Base-by-base conservation (phyloP, 1,284 basidiomycete species). In the Cryptococcus hybrid region DNA sequence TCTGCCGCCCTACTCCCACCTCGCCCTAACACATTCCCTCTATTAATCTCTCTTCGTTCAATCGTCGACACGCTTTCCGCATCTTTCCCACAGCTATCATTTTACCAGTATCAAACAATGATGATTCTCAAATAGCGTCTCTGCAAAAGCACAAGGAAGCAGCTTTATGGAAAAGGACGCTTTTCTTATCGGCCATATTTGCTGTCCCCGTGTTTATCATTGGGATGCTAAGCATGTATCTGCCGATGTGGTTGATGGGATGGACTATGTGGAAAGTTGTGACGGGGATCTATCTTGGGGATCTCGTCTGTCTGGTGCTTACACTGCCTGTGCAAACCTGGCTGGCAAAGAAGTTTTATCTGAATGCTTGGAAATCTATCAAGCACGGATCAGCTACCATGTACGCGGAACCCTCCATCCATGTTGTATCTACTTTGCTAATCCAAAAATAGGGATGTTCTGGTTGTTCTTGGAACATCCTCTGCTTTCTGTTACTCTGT, bases 301-400 rank as follows among this genome's bases (percentile, higher is more conserved):
- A 99, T 74, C 57, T 95, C 24, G 75, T 93, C n/a, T 84, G 87
- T 60, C 80, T 95, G 45, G 56, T 83, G n/a, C 82, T 99, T 55
- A 94, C 93, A 5, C 87, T 94, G 1, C 95, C 94, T 1, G 88
- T 92, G 1, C 96, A 99, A 73, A 91, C 94, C 68, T 96, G 90
- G 84, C 82, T 98, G 49, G 96, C 93, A 2, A 79, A 79, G 54
- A 86, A 86, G 62, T 98, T 99, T 80, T 97, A 97, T 76, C 82
- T 82, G 50, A 89, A 88, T 57, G 91, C 94, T 3, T 97, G 84
- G 82, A 97, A 95, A 77, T 87, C 92, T 1, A 77, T 98, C 59
- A 88, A 86, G 73, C 96, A 99, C 78, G 84, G 86, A 47, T 84
- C 85, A 3, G 92, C 94, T 2, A 99, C 95, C 0, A 78, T 78